Conservation (phyloP, 805 yeast species). For the Nakazawaea laoshanensis region DNA sequence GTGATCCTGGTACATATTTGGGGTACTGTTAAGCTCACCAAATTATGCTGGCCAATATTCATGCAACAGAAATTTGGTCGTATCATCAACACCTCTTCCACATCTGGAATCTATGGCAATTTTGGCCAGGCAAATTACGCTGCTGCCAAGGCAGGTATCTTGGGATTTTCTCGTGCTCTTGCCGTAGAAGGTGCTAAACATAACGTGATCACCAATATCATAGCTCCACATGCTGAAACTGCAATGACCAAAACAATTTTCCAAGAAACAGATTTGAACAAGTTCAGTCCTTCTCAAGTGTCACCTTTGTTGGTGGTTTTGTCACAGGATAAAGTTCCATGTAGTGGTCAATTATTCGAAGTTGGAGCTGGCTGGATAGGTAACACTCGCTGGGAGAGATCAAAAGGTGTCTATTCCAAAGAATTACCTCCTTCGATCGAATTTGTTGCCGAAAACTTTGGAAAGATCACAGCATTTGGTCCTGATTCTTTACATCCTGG, state of each 20-base stretch:
- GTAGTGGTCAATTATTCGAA: constrained; percentile 79
- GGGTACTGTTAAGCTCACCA: constrained; percentile 75
- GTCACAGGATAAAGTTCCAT: constrained; percentile 65
- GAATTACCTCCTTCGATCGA: constrained; percentile 54
- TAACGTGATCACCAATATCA: constrained; percentile 68
- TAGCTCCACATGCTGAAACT: constrained; percentile 98
- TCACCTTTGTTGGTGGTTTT: constrained; percentile 83
- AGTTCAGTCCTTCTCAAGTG: constrained; percentile 79
- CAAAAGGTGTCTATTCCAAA: constrained; percentile 70
- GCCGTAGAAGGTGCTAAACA: constrained; percentile 85
- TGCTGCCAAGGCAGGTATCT: constrained; percentile 83
- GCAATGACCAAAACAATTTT: constrained; percentile 92
- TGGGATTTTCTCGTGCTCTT: constrained; percentile 77
- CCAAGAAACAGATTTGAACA: constrained; percentile 69
- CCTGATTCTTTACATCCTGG: constrained; percentile 46
- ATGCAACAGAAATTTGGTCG: constrained; percentile 70
- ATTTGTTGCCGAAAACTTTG: constrained; percentile 60
- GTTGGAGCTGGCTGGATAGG: constrained; percentile 97
- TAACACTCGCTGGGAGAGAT: constrained; percentile 90
- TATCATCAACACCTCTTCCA: constrained; percentile 84
- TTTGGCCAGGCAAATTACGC: constrained; percentile 97
- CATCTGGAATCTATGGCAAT: constrained; percentile 95
- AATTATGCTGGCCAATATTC: constrained; percentile 91
- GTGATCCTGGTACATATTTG: constrained; percentile 75
- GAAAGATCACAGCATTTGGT: constrained; percentile 55